Base-by-base conservation (phyloP, 352 stramenopile genomes). In the Phytophthora fragariaefolia region DNA sequence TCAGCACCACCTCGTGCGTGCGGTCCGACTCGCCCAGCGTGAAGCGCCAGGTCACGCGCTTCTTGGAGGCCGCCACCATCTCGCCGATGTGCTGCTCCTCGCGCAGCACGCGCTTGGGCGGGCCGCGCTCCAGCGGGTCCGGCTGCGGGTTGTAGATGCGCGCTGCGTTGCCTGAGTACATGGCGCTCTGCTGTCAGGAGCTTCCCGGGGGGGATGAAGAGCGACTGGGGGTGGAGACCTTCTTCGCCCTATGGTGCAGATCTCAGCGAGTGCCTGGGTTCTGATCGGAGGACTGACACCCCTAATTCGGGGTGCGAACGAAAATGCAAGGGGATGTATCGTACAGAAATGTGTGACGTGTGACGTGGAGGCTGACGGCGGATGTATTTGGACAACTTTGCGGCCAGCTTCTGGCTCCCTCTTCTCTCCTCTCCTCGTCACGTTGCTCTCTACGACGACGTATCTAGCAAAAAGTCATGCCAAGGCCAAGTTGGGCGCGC, bases 1-100 rank as follows among this genome's bases (percentile, higher is more conserved):
- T 64, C 38, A 96, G 70, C 63, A 90, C 77, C 36, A 94, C 82
- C 56, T 92, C 83, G 62, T 96, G 87, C 46, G 78, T 73, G 46
- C 70, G 79, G 50, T 96, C 87, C 1, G 74, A 75, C 38, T 94
- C 85, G 52, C 88, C 86, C 38, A 96, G 71, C 38, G 86, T 88
- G 53, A 96, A 96, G 40, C 83, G 86, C 87, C 87, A 95, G 48
- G 82, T 77, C 53, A 93, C 84, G 58, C 87, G 85, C 69, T 91
- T 92, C 78, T 95, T 94, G 40, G 87, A 93, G 22, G 77, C 71
- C n/a, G 87, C 82, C 18, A 95, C 77, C 53, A 83, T 81, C 74
- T 93, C 84, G 43, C 88, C 88, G 34, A 96, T 88, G 65, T 94
- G 80, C 50, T 82, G 84, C 58, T 93, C 84, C 23, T 93, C 84